These are phyloP conservation scores for Oenanthe javanica DNA, from an alignment of 140 eudicot genomes.

Conservation along the genomic window DNA sequence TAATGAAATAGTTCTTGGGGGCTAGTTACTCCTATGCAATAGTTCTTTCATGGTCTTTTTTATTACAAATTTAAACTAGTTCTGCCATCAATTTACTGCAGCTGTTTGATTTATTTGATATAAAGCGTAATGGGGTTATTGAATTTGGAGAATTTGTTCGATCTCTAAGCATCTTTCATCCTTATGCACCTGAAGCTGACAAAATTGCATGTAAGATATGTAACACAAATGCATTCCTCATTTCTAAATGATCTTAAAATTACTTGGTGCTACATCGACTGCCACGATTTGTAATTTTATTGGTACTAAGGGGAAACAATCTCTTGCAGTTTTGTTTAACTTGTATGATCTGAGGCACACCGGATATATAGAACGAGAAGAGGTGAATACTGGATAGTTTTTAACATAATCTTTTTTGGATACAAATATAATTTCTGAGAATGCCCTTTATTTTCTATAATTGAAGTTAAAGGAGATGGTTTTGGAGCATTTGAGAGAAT, in stretches of 20 bases:
- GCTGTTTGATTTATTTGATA: slow-evolving; percentile 81
- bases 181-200: slow-evolving; percentile 54
- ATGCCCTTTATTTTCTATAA: background rate
- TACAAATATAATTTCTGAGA: background rate
- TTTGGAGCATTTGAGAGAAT: slow-evolving; percentile 70
- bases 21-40: background rate
- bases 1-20: background rate
- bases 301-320: slow-evolving; percentile 41
- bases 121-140: slow-evolving; percentile 66
- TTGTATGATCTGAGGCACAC: slow-evolving; percentile 64
- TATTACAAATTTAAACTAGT: background rate
- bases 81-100: slow-evolving; percentile 25
- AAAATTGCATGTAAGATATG: slow-evolving; percentile 55
- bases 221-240: background rate
- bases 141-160: slow-evolving; percentile 90
- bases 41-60: background rate
- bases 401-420: background rate
- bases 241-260: background rate
- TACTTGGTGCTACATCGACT: background rate
- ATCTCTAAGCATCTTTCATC: slow-evolving; percentile 75
- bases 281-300: background rate
- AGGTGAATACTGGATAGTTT: background rate
- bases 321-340: slow-evolving; percentile 85
- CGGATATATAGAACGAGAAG: slow-evolving; percentile 11
- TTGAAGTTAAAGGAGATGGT: slow-evolving; percentile 85